Conservation (phyloP, 345 rosid species). For the Camelina neglecta region DNA sequence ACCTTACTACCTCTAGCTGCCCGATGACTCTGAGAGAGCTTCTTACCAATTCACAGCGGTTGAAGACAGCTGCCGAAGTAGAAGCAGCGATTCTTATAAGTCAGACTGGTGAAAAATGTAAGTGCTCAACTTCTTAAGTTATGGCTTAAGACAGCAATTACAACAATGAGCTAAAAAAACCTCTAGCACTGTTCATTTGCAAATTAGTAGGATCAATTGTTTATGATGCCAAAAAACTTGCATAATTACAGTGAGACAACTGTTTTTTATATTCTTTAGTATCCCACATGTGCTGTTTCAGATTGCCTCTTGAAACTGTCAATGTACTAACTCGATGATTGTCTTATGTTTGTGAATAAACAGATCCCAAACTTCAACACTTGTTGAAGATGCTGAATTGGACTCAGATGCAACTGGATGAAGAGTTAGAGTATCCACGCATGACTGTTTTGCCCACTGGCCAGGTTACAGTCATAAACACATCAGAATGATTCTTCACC, state of each 20-base stretch:
- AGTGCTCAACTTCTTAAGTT: neutral
- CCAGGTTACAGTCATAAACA: constrained; percentile 54
- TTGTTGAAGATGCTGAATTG: constrained; percentile 79
- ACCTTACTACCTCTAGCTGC: constrained; percentile 66
- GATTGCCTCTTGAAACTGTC: constrained; percentile 2
- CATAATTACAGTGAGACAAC: neutral
- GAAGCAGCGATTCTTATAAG: constrained; percentile 85
- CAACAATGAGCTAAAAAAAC: neutral
- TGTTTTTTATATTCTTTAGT: neutral
- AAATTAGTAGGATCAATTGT: neutral
- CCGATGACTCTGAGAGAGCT: constrained; percentile 62
- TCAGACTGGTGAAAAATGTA: constrained; percentile 90
- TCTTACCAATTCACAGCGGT: constrained; percentile 70
- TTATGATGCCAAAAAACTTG: neutral
- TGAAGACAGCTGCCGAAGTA: constrained; percentile 81
- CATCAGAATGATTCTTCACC: constrained; percentile 47
- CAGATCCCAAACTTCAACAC: constrained; percentile 80
- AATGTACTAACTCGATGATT: neutral
- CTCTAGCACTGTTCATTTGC: neutral
- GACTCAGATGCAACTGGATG: constrained; percentile 76
- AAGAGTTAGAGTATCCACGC: constrained; percentile 69
- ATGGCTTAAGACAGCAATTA: constrained; percentile 2
- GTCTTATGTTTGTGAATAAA: constrained; percentile 4
- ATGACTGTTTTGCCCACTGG: constrained; percentile 66
- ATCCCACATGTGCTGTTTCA: neutral